phyloP scores from a whole-genome alignment of 148 eudicot genomes.

The Beta vulgaris region DNA sequence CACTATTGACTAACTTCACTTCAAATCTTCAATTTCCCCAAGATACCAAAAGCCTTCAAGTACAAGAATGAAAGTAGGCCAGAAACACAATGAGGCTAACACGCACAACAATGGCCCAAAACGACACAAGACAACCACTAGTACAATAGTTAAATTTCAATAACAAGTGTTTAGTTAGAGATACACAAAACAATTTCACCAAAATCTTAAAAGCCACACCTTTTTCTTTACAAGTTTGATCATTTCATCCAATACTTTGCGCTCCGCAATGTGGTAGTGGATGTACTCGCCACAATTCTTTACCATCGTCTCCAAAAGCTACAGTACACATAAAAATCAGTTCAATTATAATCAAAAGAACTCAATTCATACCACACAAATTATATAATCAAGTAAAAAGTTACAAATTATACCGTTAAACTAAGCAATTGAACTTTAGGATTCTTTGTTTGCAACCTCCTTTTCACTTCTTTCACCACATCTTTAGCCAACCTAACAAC shows the following conservation, averaged over 20 bases:
- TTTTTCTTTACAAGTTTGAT: slow-evolving; percentile 83
- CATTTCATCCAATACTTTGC: slow-evolving; percentile 76
- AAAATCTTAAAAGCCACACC: slow-evolving; percentile 37
- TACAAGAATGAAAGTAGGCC: neutral
- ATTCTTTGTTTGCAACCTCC: slow-evolving; percentile 81
- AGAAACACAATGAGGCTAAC: too few relatives aligned
- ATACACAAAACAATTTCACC: neutral
- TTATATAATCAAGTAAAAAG: neutral
- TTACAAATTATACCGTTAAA: slow-evolving; percentile 59
- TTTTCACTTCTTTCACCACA: slow-evolving; percentile 76
- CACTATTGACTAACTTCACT: too few relatives aligned
- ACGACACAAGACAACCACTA: too few relatives aligned
- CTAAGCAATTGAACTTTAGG: slow-evolving; percentile 88
- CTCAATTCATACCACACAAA: neutral
- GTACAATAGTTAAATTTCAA: too few relatives aligned
- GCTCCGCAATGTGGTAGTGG: slow-evolving; percentile 75
- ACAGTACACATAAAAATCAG: slow-evolving; percentile 15
- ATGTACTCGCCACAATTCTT: slow-evolving; percentile 92
- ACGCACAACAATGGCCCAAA: too few relatives aligned
- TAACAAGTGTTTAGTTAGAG: too few relatives aligned
- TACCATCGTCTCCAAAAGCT: slow-evolving; percentile 97
- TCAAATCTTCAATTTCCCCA: too few relatives aligned
- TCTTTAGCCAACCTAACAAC: slow-evolving; percentile 88
- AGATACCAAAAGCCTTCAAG: neutral
- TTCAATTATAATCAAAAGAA: neutral